Evolutionary conservation across 495 filamentous ascomycete genomes (phyloP).

Genomic region (Hypoxylon trugodes): DNA sequence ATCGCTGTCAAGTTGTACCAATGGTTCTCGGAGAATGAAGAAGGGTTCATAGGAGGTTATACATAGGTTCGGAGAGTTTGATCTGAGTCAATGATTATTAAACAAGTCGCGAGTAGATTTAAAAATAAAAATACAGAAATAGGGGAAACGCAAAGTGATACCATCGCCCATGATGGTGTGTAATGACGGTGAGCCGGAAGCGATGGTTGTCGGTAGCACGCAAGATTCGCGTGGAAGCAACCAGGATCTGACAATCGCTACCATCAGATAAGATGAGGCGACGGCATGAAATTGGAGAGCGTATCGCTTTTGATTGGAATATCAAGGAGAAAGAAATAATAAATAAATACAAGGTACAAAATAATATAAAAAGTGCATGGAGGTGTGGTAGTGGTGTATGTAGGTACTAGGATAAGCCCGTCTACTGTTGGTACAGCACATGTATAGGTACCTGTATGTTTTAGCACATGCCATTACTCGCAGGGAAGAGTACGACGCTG

Average conservation of each 20-base stretch:
- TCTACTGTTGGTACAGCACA: too few species aligned
- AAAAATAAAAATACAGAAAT: too few species aligned
- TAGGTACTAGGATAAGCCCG: too few species aligned
- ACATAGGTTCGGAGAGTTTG: neutral
- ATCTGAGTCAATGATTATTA: slow-evolving; percentile 10
- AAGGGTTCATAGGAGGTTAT: too few species aligned
- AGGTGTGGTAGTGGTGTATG: too few species aligned
- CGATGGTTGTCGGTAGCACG: neutral
- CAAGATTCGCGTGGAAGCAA: slow-evolving; percentile 18
- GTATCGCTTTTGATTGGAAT: slow-evolving; percentile 4
- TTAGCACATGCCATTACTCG: too few species aligned
- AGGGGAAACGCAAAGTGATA: neutral
- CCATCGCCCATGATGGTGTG: neutral
- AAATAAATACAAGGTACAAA: slow-evolving; percentile 4
- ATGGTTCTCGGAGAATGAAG: neutral
- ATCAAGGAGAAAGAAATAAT: neutral
- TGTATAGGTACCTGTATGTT: neutral
- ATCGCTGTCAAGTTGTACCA: neutral
- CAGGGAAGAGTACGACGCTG: neutral
- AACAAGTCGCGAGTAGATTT: neutral
- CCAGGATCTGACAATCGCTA: slow-evolving; percentile 20
- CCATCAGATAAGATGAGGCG: slow-evolving; percentile 5
- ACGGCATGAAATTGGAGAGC: neutral
- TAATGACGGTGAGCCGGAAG: neutral
- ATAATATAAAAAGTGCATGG: neutral